These are phyloP conservation scores for Aspergillus tubingensis DNA, from an alignment of 2,329 filamentous ascomycete species.

Conservation along the genomic window DNA sequence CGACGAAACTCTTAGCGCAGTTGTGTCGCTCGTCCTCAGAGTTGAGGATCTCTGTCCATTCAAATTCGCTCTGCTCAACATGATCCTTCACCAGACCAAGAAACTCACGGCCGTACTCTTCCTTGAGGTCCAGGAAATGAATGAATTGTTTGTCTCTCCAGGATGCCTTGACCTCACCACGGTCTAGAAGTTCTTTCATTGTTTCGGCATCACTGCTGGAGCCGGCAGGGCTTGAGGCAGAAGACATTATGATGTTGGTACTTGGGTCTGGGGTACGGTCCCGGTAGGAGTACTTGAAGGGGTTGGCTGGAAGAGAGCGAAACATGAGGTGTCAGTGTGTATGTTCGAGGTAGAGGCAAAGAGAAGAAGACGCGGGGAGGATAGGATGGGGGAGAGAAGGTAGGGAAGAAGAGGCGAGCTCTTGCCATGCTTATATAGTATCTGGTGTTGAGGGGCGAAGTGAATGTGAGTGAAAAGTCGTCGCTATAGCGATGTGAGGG, in stretches of 20 bases:
- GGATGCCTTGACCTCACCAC: constrained; percentile 13
- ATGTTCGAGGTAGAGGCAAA: no score
- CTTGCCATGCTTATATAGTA: neutral
- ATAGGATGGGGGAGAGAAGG: neutral
- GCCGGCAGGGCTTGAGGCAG: neutral
- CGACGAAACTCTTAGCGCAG: constrained; percentile 23
- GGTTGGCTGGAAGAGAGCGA: neutral
- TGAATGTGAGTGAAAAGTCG: neutral
- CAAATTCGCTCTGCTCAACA: neutral
- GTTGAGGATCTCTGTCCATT: constrained; percentile 17
- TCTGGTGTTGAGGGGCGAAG: neutral
- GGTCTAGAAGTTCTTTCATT: constrained; percentile 17
- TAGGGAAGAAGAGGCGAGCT: neutral
- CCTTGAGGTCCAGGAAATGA: constrained; percentile 26
- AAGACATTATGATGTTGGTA: neutral
- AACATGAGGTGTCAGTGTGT: neutral
- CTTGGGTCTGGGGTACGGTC: neutral
- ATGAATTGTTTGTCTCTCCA: constrained; percentile 24
- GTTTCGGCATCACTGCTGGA: constrained; percentile 6
- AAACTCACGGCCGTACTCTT: constrained; percentile 18
- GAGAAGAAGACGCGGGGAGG: neutral
- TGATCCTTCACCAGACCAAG: constrained; percentile 17
- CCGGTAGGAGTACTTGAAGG: no score
- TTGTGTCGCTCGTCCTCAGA: constrained; percentile 4
- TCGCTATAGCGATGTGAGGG: neutral